Conservation (phyloP, 805 yeast species). For the Clavispora carvajalis region DNA sequence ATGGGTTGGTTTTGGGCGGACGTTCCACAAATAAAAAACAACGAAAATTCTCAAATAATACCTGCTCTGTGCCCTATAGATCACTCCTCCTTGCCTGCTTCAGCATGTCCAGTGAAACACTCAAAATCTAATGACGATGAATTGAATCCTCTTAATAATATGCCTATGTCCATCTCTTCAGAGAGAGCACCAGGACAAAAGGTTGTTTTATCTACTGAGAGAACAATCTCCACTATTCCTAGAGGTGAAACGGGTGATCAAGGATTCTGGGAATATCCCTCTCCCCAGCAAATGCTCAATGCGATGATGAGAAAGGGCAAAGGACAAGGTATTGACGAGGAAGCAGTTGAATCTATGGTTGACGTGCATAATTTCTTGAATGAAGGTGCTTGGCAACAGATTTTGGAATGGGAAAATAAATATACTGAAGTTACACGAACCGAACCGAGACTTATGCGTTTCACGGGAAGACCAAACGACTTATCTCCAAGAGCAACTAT, state of each 20-base stretch:
- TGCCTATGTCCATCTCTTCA: slow-evolving; percentile 71
- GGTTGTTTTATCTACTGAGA: slow-evolving; percentile 70
- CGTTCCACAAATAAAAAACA: not conserved
- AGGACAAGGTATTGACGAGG: slow-evolving; percentile 82
- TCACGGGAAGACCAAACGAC: slow-evolving; percentile 90
- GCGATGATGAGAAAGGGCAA: slow-evolving; percentile 97
- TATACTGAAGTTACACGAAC: slow-evolving; percentile 50
- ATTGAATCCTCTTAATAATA: slow-evolving; percentile 80
- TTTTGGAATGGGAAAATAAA: slow-evolving; percentile 82
- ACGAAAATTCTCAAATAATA: slow-evolving; percentile 1
- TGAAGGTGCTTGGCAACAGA: slow-evolving; percentile 97
- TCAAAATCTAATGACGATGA: slow-evolving; percentile 18
- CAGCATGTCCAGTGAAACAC: slow-evolving; percentile 13
- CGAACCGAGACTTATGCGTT: slow-evolving; percentile 74
- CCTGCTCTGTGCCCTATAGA: slow-evolving; percentile 17
- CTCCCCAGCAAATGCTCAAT: slow-evolving; percentile 98
- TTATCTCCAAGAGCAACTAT: slow-evolving; percentile 78
- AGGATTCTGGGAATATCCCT: slow-evolving; percentile 97
- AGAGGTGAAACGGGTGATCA: slow-evolving; percentile 59
- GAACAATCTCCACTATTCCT: slow-evolving; percentile 83
- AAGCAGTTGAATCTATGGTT: slow-evolving; percentile 95
- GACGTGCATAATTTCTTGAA: slow-evolving; percentile 93
- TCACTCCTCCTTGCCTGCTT: slow-evolving; percentile 9
- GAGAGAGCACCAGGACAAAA: slow-evolving; percentile 76
- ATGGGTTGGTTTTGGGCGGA: slow-evolving; percentile 96